Base-by-base conservation (phyloP, 768 basidiomycete species). In the Mycena belliarum region DNA sequence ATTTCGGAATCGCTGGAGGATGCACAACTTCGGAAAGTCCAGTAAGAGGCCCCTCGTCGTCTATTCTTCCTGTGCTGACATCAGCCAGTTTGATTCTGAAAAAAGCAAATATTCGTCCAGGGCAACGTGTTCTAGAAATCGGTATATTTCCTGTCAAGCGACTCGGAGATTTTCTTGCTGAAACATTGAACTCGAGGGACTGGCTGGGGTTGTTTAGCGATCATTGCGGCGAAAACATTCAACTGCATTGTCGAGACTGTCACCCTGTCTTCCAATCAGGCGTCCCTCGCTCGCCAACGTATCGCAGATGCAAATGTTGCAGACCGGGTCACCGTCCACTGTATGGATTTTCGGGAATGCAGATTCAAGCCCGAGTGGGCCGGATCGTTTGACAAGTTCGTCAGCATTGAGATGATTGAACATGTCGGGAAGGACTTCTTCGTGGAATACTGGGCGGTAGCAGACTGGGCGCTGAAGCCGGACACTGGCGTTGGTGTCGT, bases 351-450 rank as follows among this genome's bases (percentile, higher is more conserved):
- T 66, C 68, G 83, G 24, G 69, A 72, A 29, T 49, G 48, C 29
- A 38, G 24, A 8, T 69, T 80, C 57, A 80, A 78, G 8, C 56
- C 66, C 20, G 74, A 75, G 45, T 84, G 80, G 82, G 69, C 72
- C 43, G 75, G 76, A 21, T 57, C 72, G 14, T 85, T 84, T 60
- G 83, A 85, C 59, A 65, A 79, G 1, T 72, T 84, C 20, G 75
- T 85, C 38, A 82, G 80, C 49, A 73, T 83, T 48, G 83, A 85
- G 70, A 84, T 85, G 83, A 73, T 84, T 12, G 83, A 85, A 64
- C 79, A 78, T 1, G 82, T 85, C 23, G 83, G 82, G 23, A 69
- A 72, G 49, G 79, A 81, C 44, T 83, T 76, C 61, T 72, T 82
- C 52, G 69, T 73, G 44, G 75, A 74, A 48, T 83, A 82, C 64